A percentile compares a stretch with the other conserved stretches of the same genome.
phyloP scores from a whole-genome alignment of 306 rosid genomes.

The Comarum palustre region DNA sequence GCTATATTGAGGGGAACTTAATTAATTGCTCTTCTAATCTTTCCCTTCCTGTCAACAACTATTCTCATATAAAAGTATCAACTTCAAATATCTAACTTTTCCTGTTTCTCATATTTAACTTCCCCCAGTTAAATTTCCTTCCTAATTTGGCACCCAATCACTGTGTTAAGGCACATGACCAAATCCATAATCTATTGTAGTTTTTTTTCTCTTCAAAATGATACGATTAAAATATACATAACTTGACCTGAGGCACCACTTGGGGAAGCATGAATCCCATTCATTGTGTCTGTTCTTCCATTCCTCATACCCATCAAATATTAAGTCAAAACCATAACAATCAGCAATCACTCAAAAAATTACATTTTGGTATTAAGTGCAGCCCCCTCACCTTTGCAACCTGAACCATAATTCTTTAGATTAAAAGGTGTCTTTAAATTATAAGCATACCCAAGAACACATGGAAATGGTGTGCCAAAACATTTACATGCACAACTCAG shows the following conservation, averaged over 20 bases:
- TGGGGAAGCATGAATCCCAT: slow-evolving; percentile 76
- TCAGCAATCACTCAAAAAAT: neutral
- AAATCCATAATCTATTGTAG: neutral
- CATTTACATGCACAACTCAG: neutral
- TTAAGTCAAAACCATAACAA: neutral
- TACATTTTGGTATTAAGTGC: neutral
- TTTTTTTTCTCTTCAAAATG: neutral
- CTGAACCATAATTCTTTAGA: neutral
- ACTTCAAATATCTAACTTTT: neutral
- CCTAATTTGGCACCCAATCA: neutral
- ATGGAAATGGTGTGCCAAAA: neutral
- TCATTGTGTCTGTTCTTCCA: neutral
- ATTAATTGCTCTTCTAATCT: neutral
- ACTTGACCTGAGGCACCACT: slow-evolving; percentile 81
- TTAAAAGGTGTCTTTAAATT: slow-evolving; percentile 1
- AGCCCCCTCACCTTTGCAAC: neutral
- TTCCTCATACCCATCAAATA: neutral
- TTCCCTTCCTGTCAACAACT: neutral
- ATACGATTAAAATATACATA: slow-evolving; percentile 26
- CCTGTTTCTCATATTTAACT: neutral
- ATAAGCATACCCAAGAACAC: neutral
- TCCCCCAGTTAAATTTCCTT: neutral
- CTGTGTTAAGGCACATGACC: neutral
- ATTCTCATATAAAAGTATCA: neutral
- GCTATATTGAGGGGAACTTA: neutral